phyloP scores from a whole-genome alignment of 2,329 filamentous ascomycete genomes.

The Monosporascus sp. region DNA sequence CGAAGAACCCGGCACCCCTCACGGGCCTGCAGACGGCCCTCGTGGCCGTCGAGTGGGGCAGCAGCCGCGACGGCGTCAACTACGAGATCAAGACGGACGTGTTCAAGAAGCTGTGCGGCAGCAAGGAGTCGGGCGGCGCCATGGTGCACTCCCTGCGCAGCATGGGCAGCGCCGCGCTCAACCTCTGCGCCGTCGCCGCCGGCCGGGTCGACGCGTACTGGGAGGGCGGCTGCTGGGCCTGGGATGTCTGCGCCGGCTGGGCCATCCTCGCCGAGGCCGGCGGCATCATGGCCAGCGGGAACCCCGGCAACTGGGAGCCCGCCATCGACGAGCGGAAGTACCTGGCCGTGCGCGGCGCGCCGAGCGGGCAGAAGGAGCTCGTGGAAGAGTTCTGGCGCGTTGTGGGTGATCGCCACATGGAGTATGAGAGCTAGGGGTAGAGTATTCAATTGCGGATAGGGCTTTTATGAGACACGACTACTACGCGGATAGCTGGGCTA shows the following conservation, averaged over 20 bases:
- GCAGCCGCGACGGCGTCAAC: conserved; percentile 62
- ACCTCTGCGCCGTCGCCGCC: conserved; percentile 66
- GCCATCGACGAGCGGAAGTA: conserved; percentile 56
- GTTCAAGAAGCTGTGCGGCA: conserved; percentile 56
- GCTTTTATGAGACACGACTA: not conserved
- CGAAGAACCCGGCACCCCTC: conserved; percentile 49
- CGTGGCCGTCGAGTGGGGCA: conserved; percentile 71
- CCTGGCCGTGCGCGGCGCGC: conserved; percentile 57
- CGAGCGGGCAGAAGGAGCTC: conserved; percentile 54
- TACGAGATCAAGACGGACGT: conserved; percentile 65
- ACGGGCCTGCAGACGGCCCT: conserved; percentile 57
- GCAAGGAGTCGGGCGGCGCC: conserved; percentile 58
- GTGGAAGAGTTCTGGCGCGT: conserved; percentile 61
- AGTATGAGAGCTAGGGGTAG: conserved; percentile 33
- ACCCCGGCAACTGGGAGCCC: conserved; percentile 67
- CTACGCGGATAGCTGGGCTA: not conserved
- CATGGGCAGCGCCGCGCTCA: conserved; percentile 69
- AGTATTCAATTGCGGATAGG: not conserved
- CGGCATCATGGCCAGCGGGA: conserved; percentile 66
- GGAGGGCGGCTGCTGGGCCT: conserved; percentile 81
- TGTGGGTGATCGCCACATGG: conserved; percentile 50
- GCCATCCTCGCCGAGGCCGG: conserved; percentile 71
- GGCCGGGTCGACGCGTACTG: conserved; percentile 72
- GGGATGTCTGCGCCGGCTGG: conserved; percentile 83
- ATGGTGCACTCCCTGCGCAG: conserved; percentile 75